Base-by-base conservation (phyloP, 441 rosid species). In the Adansonia grandidieri region DNA sequence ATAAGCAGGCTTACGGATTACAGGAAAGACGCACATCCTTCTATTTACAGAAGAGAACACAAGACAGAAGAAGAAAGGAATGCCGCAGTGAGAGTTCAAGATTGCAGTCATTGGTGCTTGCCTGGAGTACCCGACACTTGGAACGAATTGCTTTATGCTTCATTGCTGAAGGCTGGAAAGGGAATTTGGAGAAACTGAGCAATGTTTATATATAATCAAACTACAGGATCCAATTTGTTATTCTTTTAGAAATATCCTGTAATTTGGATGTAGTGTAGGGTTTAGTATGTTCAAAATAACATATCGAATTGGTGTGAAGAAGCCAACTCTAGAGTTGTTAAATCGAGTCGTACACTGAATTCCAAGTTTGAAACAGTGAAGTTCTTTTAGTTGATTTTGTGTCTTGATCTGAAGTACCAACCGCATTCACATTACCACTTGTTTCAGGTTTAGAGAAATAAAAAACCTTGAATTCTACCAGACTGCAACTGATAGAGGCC, bases 71-170 rank as follows among this genome's bases (percentile, higher is more conserved):
- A 75, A 74, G 91, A 86, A 79, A 81, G 37, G 78, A 75, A 60
- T 20, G 85, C 82, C 4, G 88, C 90, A 0, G 85, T 80, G 82
- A 68, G 68, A 3, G 85, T 80, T 81, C 93, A 91, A 83, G 93
- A 90, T 84, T 91, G 91, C 84, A 87, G 92, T 80, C 93, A 89
- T 50, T 91, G 95, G 93, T 91, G 95, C 84, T 85, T 91, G 63
- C 93, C 91, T 0, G 92, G 95, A 69, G 91, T 89, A 3, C 93
- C 92, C 0, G 95, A 91, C 77, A 85, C 89, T 22, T 89, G 92
- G 95, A 91, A 91, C 69, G 86, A 89, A 75, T 79, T 91, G 80
- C 82, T 89, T 50, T 91, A 89, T 54, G 91, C 86, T 11, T 89
- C 95, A 40, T 82, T 92, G 22, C 80, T 96, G 84, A 89, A 90